phyloP scores from a whole-genome alignment of 805 yeast species.

The Scheffersomyces ergatensis region DNA sequence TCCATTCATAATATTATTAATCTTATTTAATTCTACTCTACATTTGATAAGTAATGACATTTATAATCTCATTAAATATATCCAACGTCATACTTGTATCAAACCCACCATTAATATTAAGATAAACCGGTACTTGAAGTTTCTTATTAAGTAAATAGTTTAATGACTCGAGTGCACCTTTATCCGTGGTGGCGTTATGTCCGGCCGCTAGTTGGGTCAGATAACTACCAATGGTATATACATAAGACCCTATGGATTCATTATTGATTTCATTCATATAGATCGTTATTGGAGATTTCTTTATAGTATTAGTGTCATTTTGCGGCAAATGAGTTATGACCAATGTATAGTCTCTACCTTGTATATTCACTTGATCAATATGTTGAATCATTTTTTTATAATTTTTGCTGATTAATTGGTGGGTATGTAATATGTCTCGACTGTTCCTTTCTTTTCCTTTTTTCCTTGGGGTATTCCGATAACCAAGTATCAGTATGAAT shows the following conservation, averaged over 20 bases:
- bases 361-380: conserved; percentile 4
- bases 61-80: too few species aligned
- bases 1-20: too few species aligned
- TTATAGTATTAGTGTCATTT: conserved; percentile 1
- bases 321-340: conserved; percentile 4
- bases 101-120: conserved; percentile 23
- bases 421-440: too few species aligned
- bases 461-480: too few species aligned
- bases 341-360: conserved; percentile 11
- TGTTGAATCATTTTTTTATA: conserved; percentile 12
- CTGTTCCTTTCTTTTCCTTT: too few species aligned
- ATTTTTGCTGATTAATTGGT: too few species aligned
- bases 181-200: conserved; percentile 11
- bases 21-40: too few species aligned
- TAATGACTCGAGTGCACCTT: conserved; percentile 13
- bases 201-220: conserved; percentile 13
- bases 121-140: conserved; percentile 25
- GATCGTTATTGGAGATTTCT: conserved; percentile 22
- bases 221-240: conserved; percentile 26
- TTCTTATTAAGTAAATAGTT: conserved; percentile 22
- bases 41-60: too few species aligned
- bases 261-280: conserved; percentile 25
- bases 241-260: conserved; percentile 22
- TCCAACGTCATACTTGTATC: neutral
- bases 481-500: too few species aligned